Base-by-base conservation (phyloP, 306 rosid genomes). In the Vicia sativa region DNA sequence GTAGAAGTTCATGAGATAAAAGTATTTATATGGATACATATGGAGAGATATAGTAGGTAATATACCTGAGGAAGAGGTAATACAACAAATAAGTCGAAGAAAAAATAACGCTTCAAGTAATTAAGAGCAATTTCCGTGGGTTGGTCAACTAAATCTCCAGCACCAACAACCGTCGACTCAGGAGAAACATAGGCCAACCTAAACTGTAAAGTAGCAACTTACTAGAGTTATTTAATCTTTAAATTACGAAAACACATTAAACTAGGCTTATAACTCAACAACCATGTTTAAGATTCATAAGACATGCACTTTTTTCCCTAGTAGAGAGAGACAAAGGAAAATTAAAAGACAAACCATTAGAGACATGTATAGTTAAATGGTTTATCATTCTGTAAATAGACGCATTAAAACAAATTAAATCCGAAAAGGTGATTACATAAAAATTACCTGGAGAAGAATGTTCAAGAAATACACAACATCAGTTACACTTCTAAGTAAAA, bases 151-250 rank as follows among this genome's bases (percentile, higher is more conserved):
- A 91, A 74, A 64, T 82, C 90, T 31, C 97, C 97, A 53, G 97
- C 91, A 80, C 97, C 97, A 75, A 91, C 89, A 50, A 89, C 95
- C 68, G 68, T 77, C 0, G 97, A 74, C 67, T 91, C 97, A 3
- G 90, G 96, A 75, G 91, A 88, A 68, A 91, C 95, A 77, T 80
- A 91, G 50, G 97, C 97, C 84, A 91, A 77, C 82, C 86, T 85
- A 78, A 87, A 91, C 97, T 91, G 91, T 71, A 74, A 73, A 68
- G 21, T 53, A 69, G 28, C 7, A 78, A 63, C 35, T 26, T 29
- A n/a, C 9, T 67, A 52, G 35, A 15, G 54, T 59, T 39, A 29
- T 55, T 21, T 19, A 55, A 55, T 25, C 14, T 44, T 55, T 65
- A 31, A 44, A 35, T 14, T 23, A 14, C 56, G 13, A 16, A 49